These are phyloP conservation scores for Elsinoe arachidis DNA, from an alignment of 2,329 filamentous ascomycete genomes.

Conservation along the genomic window DNA sequence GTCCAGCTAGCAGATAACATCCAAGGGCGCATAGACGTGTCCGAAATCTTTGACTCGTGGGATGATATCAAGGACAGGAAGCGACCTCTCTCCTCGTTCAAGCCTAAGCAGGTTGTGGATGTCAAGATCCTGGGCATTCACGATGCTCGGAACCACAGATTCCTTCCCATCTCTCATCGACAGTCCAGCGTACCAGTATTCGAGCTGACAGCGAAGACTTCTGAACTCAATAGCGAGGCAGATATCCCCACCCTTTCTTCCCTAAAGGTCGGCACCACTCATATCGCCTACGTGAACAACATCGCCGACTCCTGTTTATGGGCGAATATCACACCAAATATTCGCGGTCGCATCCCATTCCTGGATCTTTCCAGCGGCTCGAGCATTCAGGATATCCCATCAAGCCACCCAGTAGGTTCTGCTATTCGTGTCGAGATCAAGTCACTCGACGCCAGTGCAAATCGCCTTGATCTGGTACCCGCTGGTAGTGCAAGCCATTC, in stretches of 20 bases:
- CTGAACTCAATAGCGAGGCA: constrained; percentile 45
- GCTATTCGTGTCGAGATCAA: constrained; percentile 75
- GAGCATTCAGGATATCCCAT: constrained; percentile 62
- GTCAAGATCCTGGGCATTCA: constrained; percentile 80
- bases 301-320: constrained; percentile 70
- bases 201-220: constrained; percentile 76
- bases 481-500: constrained; percentile 46
- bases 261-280: constrained; percentile 60
- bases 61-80: constrained; percentile 78
- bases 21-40: constrained; percentile 86
- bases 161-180: constrained; percentile 83
- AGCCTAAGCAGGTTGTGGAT: constrained; percentile 58
- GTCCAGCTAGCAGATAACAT: constrained; percentile 79
- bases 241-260: constrained; percentile 62
- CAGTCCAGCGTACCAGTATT: constrained; percentile 69
- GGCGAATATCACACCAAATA: constrained; percentile 81
- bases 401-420: constrained; percentile 83
- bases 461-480: constrained; percentile 75
- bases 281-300: constrained; percentile 88
- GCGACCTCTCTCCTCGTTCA: constrained; percentile 67
- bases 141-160: constrained; percentile 81
- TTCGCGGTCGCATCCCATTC: constrained; percentile 73
- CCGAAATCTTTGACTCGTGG: constrained; percentile 82
- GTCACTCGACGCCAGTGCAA: constrained; percentile 61
- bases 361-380: constrained; percentile 86